Percentiles rank a stretch among this genome's conserved stretches.
phyloP scores from a whole-genome alignment of 2,329 filamentous ascomycete genomes.

The Paradendryphiella salina region DNA sequence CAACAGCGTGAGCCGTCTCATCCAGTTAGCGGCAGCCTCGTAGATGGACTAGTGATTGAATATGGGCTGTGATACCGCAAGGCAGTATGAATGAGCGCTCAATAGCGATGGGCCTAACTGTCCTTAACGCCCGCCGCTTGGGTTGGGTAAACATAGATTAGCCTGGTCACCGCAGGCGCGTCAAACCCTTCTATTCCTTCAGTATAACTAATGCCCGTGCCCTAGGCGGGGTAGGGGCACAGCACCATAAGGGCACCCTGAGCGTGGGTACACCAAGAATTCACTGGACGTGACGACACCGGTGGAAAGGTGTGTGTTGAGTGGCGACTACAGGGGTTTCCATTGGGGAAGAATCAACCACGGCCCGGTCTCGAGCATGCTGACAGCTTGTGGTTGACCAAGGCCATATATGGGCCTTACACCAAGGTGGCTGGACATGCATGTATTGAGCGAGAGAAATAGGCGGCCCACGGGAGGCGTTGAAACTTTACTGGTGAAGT shows the following conservation, averaged over 20 bases:
- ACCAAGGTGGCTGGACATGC: constrained; percentile 21
- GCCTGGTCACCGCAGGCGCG: constrained; percentile 3
- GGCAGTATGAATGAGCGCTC: constrained; percentile 16
- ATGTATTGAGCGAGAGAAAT: constrained; percentile 1
- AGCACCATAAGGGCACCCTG: constrained; percentile 16
- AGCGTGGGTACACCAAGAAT: constrained; percentile 14
- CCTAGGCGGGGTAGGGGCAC: constrained; percentile 30
- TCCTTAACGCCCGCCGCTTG: constrained; percentile 14
- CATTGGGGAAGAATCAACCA: constrained; percentile 30
- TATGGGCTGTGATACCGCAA: constrained; percentile 15
- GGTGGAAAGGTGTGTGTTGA: constrained; percentile 21
- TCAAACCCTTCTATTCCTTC: constrained; percentile 21
- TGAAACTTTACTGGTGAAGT: constrained; percentile 8
- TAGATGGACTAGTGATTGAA: constrained; percentile 16
- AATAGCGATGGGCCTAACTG: constrained; percentile 13
- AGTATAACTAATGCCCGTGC: constrained; percentile 22
- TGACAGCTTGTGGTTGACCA: constrained; percentile 16
- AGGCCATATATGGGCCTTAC: constrained; percentile 21
- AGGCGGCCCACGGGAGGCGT: background rate
- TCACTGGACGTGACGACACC: constrained; percentile 24
- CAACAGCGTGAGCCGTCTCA: constrained; percentile 19
- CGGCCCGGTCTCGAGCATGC: constrained; percentile 10
- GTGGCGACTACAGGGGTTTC: constrained; percentile 10
- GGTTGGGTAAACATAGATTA: constrained; percentile 16
- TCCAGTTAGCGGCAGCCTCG: constrained; percentile 23